Conservation (phyloP, 768 basidiomycete genomes). For the Pisolithus albus region DNA sequence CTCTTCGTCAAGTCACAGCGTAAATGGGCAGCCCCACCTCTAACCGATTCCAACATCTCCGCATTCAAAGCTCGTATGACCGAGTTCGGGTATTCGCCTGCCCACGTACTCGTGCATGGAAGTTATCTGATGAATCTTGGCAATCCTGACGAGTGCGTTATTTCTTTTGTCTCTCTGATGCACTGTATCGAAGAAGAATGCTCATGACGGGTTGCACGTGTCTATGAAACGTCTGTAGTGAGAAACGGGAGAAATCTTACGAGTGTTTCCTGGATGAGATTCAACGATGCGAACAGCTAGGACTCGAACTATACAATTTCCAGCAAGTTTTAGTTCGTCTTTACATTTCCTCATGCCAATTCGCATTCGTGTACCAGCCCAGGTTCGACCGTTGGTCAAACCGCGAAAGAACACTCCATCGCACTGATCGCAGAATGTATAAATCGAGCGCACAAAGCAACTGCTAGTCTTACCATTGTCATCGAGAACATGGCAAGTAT, state of each 20-base stretch:
- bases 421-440: slow-evolving; percentile 62
- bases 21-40: slow-evolving; percentile 65
- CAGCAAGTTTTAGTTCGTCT: slow-evolving; percentile 49
- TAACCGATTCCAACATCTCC: slow-evolving; percentile 45
- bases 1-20: slow-evolving; percentile 81
- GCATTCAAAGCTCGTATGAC: slow-evolving; percentile 57
- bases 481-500: slow-evolving; percentile 77
- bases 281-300: slow-evolving; percentile 68
- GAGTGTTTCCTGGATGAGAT: slow-evolving; percentile 82
- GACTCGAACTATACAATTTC: slow-evolving; percentile 72
- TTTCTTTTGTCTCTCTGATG: not conserved
- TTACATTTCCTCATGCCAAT: not conserved
- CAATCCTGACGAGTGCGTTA: slow-evolving; percentile 62
- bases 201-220: too few relatives aligned
- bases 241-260: slow-evolving; percentile 65
- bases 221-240: slow-evolving; percentile 26
- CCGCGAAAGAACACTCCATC: slow-evolving; percentile 55
- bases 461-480: slow-evolving; percentile 51
- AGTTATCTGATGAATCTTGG: slow-evolving; percentile 83
- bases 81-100: slow-evolving; percentile 52
- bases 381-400: slow-evolving; percentile 73
- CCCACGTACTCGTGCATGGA: slow-evolving; percentile 74
- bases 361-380: slow-evolving; percentile 40
- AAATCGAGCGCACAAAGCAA: slow-evolving; percentile 65
- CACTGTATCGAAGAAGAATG: not conserved